Evolutionary conservation across 345 rosid species (phyloP), one percentile per base, ranked within the genome.

Genomic region (Boechera divaricarpa): DNA sequence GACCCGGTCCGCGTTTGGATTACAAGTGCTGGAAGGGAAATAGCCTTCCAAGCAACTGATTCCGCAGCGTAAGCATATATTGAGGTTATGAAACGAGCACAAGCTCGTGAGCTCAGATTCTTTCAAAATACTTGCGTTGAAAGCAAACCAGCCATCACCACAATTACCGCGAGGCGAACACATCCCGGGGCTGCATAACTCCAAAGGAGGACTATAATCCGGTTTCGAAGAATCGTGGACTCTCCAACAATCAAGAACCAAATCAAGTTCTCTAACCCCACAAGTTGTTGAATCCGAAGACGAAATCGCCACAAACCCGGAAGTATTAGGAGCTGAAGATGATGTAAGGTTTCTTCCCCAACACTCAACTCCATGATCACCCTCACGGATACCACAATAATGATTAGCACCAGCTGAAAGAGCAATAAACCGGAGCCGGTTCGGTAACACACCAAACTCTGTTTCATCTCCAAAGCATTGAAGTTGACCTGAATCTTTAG

Each of bases 211-310:
- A 71, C 85, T 84, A 68, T 83, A 91, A 70, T 85, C 93, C 0
- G 77, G 78, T 2, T 77, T 81, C 0, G 83, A 69, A 47, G 81
- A 77, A 69, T 83, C 89, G 70, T 85, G 79, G 5, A 80, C 81
- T 67, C 82, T 83, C 99, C 99, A 95, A 56, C 98, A 95, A 81
- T 89, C 96, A 47, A 89, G 92, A 81, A 95, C 96, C 81, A 95
- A 78, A 67, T 95, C 99, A 77, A 79, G 83, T 63, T 92, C 99
- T 76, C 90, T 80, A 18, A 92, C 88, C 16, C 94, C 99, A 77
- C 97, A 91, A 4, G 89, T 85, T 0, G 89, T 85, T 59, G 80
- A 87, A 82, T 92, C 98, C 0, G 98, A 89, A 3, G 98, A 92
- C 65, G 99, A 91, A 69, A 95, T 87, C 5, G 98, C 93, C 67